Evolutionary conservation across 441 rosid species (phyloP), one percentile per base, ranked within the genome.

Genomic region (Populus hybrid): DNA sequence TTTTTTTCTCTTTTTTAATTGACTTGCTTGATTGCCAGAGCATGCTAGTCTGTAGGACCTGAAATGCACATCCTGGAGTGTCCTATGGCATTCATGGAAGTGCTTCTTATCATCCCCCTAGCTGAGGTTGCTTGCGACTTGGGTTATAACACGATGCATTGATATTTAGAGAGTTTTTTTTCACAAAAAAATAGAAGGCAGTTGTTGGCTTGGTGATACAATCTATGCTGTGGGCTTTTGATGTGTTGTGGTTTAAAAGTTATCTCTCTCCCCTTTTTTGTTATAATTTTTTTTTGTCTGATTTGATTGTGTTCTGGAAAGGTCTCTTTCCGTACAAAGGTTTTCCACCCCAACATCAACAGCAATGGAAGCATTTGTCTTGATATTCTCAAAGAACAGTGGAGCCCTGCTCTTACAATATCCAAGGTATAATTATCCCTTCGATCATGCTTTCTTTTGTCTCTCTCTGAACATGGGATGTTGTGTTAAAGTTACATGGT

Each of bases 301-400:
- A 28, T 40, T 42, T 42, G 21, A 54, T 28, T 42, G 8, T 73
- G 35, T 1, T 24, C 70, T 81, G 75, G 5, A 69, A 67, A 94
- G 97, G 97, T 93, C 76, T 81, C 98, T 72, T 91, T 95, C 84
- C 87, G 90, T 18, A 93, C 97, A 28, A 93, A 89, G 85, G 98
- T 91, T 35, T 94, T 85, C 87, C 97, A 94, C 77, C 97, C 97
- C 1, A 91, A 93, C 68, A 90, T 91, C 86, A 90, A 93, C 85
- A 94, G 93, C 88, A 91, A 90, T 59, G 98, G 97, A 18, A 93
- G 92, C 87, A 93, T 95, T 84, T 93, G 97, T 76, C 91, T 93
- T 21, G 97, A 91, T 82, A 95, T 94, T 78, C 91, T 94, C 38
- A 91, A 93, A 83, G 92, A 93, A 46, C 93, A 91, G 78, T 93